A percentile compares a stretch with the other conserved stretches of the same genome.
Conservation (phyloP, 2,329 filamentous ascomycete genomes). For the Orbilia brochopaga region DNA sequence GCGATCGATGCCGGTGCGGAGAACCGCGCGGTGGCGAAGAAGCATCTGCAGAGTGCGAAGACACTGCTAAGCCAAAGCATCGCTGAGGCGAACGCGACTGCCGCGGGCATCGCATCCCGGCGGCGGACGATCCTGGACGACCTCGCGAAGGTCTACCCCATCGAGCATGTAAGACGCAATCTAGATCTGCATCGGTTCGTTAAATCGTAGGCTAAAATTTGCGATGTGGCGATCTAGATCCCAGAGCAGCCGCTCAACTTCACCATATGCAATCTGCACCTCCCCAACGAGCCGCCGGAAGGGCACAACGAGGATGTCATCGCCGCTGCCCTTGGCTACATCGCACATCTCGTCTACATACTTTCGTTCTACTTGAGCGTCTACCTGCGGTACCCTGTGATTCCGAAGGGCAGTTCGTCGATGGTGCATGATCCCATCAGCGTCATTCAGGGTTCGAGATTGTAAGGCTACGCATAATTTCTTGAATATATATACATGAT, state of each 20-base stretch:
- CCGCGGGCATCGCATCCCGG: constrained; percentile 78
- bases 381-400: constrained; percentile 80
- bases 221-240: constrained; percentile 55
- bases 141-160: constrained; percentile 77
- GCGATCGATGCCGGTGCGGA: constrained; percentile 71
- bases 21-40: constrained; percentile 66
- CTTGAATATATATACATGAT: too few relatives aligned
- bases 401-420: constrained; percentile 74
- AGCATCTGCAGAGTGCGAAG: constrained; percentile 68
- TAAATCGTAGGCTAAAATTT: constrained; percentile 9
- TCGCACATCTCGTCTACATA: constrained; percentile 74
- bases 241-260: constrained; percentile 73
- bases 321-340: constrained; percentile 80
- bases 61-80: constrained; percentile 67
- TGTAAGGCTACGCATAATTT: constrained; percentile 14
- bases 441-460: constrained; percentile 54
- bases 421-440: constrained; percentile 76
- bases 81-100: constrained; percentile 64
- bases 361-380: constrained; percentile 82
- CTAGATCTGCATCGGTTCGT: not conserved
- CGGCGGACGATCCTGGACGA: constrained; percentile 87
- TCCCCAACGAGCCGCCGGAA: constrained; percentile 81
- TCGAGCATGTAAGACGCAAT: constrained; percentile 66
- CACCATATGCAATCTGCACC: constrained; percentile 76
- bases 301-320: constrained; percentile 74